Conservation (phyloP, 495 filamentous ascomycete species). For the Penicillium odoratum region DNA sequence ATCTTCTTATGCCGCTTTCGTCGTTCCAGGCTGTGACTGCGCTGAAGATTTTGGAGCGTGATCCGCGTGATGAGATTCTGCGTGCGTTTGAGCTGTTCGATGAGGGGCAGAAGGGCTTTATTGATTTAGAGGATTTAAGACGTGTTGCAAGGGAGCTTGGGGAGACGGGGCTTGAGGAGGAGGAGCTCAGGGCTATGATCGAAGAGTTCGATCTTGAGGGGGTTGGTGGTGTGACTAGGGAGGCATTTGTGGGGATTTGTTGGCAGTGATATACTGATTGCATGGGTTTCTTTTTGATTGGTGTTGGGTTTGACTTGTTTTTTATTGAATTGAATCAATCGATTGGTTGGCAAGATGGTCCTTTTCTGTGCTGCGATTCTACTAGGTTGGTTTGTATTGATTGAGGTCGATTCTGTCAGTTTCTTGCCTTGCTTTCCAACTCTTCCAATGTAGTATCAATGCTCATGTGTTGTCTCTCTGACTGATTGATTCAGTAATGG, state of each 20-base stretch:
- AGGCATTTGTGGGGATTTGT: slow-evolving; percentile 88
- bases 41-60: slow-evolving; percentile 71
- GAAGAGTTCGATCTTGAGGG: slow-evolving; percentile 97
- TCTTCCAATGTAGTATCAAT: too few relatives aligned
- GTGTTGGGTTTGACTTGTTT: not conserved
- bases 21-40: slow-evolving; percentile 80
- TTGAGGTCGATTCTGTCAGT: too few relatives aligned
- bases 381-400: too few relatives aligned
- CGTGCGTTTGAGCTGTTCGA: slow-evolving; percentile 92
- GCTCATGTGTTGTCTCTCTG: too few relatives aligned
- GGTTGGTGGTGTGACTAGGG: slow-evolving; percentile 82
- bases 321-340: not conserved
- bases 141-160: slow-evolving; percentile 88
- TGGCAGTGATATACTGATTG: slow-evolving; percentile 40
- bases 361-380: not conserved
- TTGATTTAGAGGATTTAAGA: slow-evolving; percentile 80
- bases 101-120: slow-evolving; percentile 74
- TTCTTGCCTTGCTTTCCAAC: too few relatives aligned
- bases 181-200: slow-evolving; percentile 93
- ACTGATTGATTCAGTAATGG: too few relatives aligned
- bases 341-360: not conserved
- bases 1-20: slow-evolving; percentile 68
- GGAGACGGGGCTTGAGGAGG: slow-evolving; percentile 84
- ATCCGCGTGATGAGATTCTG: slow-evolving; percentile 88
- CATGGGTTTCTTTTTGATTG: not conserved